Percentiles rank a stretch among this genome's conserved stretches.
Conservation (phyloP, 345 rosid genomes). For the Eucalyptus marginata region DNA sequence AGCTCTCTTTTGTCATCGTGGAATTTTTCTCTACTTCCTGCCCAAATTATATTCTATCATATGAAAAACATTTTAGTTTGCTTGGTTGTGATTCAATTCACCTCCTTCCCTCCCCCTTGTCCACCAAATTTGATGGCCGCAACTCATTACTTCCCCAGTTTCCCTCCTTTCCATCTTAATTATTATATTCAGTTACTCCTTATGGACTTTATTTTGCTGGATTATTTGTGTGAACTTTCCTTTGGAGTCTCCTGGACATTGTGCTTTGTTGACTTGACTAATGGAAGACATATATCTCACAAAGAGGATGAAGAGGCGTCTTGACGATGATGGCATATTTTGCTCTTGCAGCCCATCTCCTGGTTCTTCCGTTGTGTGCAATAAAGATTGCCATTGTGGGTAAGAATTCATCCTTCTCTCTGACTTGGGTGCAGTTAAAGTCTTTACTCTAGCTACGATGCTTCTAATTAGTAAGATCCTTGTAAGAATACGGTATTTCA, state of each 20-base stretch:
- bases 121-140: neutral
- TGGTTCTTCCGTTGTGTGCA: slow-evolving; percentile 57
- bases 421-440: neutral
- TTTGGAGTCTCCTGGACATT: neutral
- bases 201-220: neutral
- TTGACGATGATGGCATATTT: slow-evolving; percentile 94
- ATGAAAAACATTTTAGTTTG: neutral
- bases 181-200: neutral
- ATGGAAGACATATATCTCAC: slow-evolving; percentile 72
- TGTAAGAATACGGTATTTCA: neutral
- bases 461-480: neutral
- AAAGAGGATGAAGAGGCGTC: slow-evolving; percentile 61
- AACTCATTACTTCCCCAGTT: neutral
- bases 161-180: neutral
- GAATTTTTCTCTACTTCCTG: neutral
- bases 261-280: slow-evolving; percentile 2
- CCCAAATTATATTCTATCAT: neutral
- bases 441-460: neutral
- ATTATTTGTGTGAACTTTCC: neutral
- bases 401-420: slow-evolving; percentile 17
- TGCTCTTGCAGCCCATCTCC: slow-evolving; percentile 70
- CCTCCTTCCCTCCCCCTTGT: neutral
- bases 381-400: slow-evolving; percentile 96
- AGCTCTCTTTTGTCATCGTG: neutral
- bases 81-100: neutral